Evolutionary conservation across 2,329 filamentous ascomycete genomes (phyloP).

Genomic region (Colletotrichum sp.): DNA sequence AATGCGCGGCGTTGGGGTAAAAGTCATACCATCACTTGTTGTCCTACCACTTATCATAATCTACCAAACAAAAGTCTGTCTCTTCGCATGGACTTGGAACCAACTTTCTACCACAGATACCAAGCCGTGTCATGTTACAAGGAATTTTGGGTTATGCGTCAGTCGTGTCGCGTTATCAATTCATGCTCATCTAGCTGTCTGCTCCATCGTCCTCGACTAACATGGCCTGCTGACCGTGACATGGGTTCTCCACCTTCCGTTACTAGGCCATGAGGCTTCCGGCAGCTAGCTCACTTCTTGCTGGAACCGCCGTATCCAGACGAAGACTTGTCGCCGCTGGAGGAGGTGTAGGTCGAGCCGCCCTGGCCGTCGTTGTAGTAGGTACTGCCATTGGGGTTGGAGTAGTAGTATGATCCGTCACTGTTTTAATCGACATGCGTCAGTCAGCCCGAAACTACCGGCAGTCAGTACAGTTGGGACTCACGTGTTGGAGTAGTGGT

Average conservation of each 20-base stretch:
- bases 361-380: constrained; percentile 70
- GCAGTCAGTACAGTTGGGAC: constrained; percentile 22
- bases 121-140: background rate
- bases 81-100: background rate
- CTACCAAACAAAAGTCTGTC: background rate
- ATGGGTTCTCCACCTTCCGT: background rate
- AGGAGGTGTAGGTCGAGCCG: constrained; percentile 63
- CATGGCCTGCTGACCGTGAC: background rate
- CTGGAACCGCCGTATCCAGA: constrained; percentile 24
- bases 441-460: background rate
- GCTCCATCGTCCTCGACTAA: too few species aligned
- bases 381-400: constrained; percentile 70
- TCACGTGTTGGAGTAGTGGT: constrained; percentile 71
- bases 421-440: constrained; percentile 31
- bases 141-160: background rate
- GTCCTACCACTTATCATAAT: background rate
- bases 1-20: background rate
- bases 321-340: constrained; percentile 43
- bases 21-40: background rate
- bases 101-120: background rate
- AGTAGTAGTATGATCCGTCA: constrained; percentile 76
- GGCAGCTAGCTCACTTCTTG: constrained; percentile 1
- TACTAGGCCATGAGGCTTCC: background rate
- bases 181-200: background rate
- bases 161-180: background rate